Evolutionary conservation across 805 yeast species (phyloP).

Genomic region (Teunomyces kruisii): DNA sequence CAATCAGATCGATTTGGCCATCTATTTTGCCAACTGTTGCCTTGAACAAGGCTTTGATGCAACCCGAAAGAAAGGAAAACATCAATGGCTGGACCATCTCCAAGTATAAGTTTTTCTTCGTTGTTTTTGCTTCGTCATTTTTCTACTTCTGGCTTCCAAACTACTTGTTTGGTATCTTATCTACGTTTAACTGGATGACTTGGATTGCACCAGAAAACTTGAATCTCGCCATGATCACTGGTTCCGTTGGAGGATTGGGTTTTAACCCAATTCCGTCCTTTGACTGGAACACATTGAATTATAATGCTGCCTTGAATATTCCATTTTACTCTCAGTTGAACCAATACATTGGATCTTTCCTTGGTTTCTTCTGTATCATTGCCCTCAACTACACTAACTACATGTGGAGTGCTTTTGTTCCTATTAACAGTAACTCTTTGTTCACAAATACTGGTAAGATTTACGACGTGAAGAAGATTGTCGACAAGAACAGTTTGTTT

Average conservation of each 20-base stretch:
- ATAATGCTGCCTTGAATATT: conserved; percentile 13
- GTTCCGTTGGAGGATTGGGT: conserved; percentile 37
- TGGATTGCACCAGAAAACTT: conserved; percentile 58
- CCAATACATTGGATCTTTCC: conserved; percentile 21
- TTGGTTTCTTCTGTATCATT: conserved; percentile 23
- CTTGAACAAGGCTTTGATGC: conserved; percentile 24
- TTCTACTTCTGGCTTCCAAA: conserved; percentile 44
- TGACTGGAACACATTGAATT: conserved; percentile 26
- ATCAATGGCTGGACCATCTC: conserved; percentile 34
- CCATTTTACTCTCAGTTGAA: conserved; percentile 27
- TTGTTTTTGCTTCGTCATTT: conserved; percentile 17
- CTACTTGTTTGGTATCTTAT: conserved; percentile 41
- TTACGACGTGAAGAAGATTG: conserved; percentile 17
- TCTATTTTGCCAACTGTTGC: conserved; percentile 29
- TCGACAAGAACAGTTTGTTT: conserved; percentile 8
- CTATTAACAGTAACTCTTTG: conserved; percentile 21
- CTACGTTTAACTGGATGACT: conserved; percentile 53
- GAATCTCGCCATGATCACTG: conserved; percentile 49
- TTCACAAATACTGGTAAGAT: conserved; percentile 24
- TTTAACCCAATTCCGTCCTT: conserved; percentile 32
- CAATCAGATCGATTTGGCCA: conserved; percentile 56
- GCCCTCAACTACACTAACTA: conserved; percentile 31
- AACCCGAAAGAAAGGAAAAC: conserved; percentile 24
- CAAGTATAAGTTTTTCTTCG: conserved; percentile 19
- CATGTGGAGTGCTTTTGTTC: conserved; percentile 30